These are phyloP conservation scores for Colletotrichum orbiculare DNA, from an alignment of 2,329 filamentous ascomycete species.

Conservation along the genomic window DNA sequence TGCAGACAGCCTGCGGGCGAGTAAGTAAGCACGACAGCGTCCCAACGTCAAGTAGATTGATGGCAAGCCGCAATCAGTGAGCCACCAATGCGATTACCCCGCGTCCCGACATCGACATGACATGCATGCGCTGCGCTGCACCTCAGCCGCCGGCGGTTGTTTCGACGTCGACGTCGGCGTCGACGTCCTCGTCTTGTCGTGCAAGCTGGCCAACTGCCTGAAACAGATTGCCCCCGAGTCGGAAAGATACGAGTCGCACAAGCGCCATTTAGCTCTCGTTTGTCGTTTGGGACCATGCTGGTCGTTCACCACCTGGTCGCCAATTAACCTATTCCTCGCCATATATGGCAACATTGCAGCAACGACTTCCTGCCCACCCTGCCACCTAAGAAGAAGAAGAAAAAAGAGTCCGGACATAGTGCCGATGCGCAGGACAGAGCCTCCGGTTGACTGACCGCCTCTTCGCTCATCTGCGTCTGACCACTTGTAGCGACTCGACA, in stretches of 20 bases:
- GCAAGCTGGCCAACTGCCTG: slow-evolving; percentile 8
- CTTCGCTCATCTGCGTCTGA: slow-evolving; percentile 19
- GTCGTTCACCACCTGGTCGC: not conserved
- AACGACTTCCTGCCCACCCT: too few relatives aligned
- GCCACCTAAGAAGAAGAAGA: too few relatives aligned
- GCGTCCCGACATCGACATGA: not conserved
- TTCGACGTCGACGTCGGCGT: not conserved
- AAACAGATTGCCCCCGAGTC: slow-evolving; percentile 25
- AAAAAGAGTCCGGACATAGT: too few relatives aligned
- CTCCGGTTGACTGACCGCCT: slow-evolving; percentile 24
- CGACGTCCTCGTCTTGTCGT: slow-evolving; percentile 1
- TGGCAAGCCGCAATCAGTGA: too few relatives aligned
- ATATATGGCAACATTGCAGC: too few relatives aligned
- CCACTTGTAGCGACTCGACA: slow-evolving; percentile 13
- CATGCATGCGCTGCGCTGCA: not conserved
- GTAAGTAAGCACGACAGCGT: not conserved
- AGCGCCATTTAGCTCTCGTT: slow-evolving; percentile 19
- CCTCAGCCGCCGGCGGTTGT: not conserved
- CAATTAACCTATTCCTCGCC: too few relatives aligned
- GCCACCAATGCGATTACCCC: not conserved
- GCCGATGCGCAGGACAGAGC: not conserved
- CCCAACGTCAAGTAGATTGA: too few relatives aligned
- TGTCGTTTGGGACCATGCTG: slow-evolving; percentile 28
- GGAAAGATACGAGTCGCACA: slow-evolving; percentile 24
- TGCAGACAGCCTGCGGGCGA: slow-evolving; percentile 2